Evolutionary conservation across 768 basidiomycete species (phyloP).

Genomic region (Termitomyces sp.): DNA sequence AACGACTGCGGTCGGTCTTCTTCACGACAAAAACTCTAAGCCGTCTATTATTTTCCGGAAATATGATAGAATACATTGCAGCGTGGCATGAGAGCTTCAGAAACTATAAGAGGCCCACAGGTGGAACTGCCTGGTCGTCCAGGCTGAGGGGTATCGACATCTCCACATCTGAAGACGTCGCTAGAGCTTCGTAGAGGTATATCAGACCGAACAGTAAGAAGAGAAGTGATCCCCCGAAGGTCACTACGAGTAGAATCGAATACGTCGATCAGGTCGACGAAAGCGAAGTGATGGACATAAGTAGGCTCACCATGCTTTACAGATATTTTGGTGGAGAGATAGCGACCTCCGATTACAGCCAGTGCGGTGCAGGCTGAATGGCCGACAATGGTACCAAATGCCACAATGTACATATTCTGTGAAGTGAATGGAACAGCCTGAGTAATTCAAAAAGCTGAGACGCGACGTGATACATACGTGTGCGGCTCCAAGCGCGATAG

Average conservation of each 20-base stretch:
- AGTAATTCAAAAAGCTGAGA: background rate
- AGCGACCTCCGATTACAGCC: constrained; percentile 92
- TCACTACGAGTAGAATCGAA: constrained; percentile 46
- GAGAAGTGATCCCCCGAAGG: constrained; percentile 73
- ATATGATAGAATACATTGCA: constrained; percentile 1
- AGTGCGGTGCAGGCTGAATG: constrained; percentile 85
- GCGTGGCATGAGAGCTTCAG: background rate
- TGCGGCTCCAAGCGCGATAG: constrained; percentile 92
- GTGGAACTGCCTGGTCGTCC: constrained; percentile 12
- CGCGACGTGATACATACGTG: constrained; percentile 59
- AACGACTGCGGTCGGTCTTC: background rate
- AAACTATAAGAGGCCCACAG: constrained; percentile 4
- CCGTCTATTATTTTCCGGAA: background rate
- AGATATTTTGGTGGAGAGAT: constrained; percentile 89
- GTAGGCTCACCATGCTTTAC: constrained; percentile 92
- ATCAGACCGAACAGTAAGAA: constrained; percentile 83
- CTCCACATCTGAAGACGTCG: constrained; percentile 31
- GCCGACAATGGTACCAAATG: constrained; percentile 85
- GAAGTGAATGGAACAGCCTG: background rate
- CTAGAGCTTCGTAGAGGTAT: constrained; percentile 67
- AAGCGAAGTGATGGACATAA: constrained; percentile 6
- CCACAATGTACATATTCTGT: constrained; percentile 90
- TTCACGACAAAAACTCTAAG: background rate
- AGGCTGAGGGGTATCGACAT: constrained; percentile 22
- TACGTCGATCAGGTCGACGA: background rate